Percentiles rank a stretch among this genome's conserved stretches.
phyloP scores from a whole-genome alignment of 1,139 yeast species.

The Saccharomyces hybrid region DNA sequence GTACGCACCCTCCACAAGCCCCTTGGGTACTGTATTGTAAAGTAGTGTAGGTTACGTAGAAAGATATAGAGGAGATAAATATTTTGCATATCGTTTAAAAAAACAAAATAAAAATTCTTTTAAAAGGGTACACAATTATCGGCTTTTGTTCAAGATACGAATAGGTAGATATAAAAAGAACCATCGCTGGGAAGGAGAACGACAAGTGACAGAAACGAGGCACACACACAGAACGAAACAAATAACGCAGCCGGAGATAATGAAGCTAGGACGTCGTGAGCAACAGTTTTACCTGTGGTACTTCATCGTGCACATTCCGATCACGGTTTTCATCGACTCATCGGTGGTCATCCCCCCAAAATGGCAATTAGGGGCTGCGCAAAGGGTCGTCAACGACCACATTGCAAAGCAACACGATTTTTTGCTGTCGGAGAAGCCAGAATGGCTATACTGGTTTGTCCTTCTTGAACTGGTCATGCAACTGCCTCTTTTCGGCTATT shows the following conservation, averaged over 20 bases:
- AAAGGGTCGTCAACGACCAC: conserved; percentile 34
- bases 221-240: neutral
- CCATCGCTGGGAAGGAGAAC: neutral
- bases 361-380: conserved; percentile 25
- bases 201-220: neutral
- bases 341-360: conserved; percentile 59
- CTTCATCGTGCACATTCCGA: conserved; percentile 58
- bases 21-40: neutral
- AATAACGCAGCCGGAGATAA: neutral
- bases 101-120: neutral
- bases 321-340: conserved; percentile 69
- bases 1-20: neutral
- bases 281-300: conserved; percentile 43
- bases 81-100: neutral
- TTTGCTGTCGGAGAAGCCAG: conserved; percentile 48
- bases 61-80: neutral
- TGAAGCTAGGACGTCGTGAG: conserved; percentile 5
- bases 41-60: neutral
- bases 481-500: conserved; percentile 59
- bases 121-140: neutral
- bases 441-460: conserved; percentile 69
- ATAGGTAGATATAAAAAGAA: neutral
- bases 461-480: conserved; percentile 65
- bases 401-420: conserved; percentile 60
- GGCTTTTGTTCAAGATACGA: neutral